phyloP scores from a whole-genome alignment of 129 eudicot species.

The Chrysanthemum makinoi region DNA sequence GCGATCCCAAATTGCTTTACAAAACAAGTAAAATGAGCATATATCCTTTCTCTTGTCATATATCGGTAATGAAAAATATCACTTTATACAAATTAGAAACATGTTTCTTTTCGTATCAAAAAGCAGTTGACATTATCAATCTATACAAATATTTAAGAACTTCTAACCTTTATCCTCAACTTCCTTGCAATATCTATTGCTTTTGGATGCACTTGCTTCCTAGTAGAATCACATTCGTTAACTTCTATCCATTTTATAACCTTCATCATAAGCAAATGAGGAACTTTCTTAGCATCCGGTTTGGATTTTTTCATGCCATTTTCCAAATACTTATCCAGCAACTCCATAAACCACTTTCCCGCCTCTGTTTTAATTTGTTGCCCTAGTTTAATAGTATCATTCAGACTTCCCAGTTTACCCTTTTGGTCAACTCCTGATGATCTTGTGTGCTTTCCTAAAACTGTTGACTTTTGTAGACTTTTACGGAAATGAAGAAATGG shows the following conservation, averaged over 20 bases:
- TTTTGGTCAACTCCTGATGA: conserved; percentile 38
- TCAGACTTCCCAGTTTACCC: conserved; percentile 27
- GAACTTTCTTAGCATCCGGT: conserved; percentile 42
- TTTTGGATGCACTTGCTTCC: conserved; percentile 72
- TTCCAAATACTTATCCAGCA: conserved; percentile 67
- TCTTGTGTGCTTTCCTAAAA: conserved; percentile 58
- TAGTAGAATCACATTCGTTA: conserved; percentile 67
- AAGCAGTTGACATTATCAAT: conserved; percentile 21
- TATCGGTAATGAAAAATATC: no score
- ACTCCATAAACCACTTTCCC: conserved; percentile 94
- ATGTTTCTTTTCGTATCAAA: conserved; percentile 15
- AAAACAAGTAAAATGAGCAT: no score
- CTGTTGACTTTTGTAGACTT: conserved; percentile 51
- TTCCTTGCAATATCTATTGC: conserved; percentile 76
- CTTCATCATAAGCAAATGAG: conserved; percentile 56
- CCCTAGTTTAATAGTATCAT: conserved; percentile 65
- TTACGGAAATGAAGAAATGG: conserved; percentile 43
- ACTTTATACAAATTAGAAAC: neutral
- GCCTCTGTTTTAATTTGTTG: conserved; percentile 83
- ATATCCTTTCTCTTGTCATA: no score
- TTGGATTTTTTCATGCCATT: conserved; percentile 54
- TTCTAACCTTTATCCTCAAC: conserved; percentile 75
- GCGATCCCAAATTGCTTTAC: no score
- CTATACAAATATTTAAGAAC: conserved; percentile 36
- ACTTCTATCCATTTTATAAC: conserved; percentile 84